Percentiles rank a stretch among this genome's conserved stretches.
phyloP scores from a whole-genome alignment of 2,329 filamentous ascomycete species.

The Fusarium proliferatum region DNA sequence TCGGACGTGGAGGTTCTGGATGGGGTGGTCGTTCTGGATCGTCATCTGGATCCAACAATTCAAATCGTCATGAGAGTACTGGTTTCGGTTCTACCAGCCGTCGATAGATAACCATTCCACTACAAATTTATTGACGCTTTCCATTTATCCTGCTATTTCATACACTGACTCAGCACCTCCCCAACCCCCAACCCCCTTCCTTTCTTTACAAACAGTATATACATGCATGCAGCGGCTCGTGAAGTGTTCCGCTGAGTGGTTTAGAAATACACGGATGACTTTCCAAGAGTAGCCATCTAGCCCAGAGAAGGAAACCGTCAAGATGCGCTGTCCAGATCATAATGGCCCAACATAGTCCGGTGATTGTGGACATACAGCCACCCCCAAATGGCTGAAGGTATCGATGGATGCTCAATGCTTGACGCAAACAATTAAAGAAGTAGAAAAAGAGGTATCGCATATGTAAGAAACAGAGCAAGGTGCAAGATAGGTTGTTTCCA shows the following conservation, averaged over 20 bases:
- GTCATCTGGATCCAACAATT: constrained; percentile 52
- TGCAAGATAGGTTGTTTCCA: constrained; percentile 16
- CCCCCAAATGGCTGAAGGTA: constrained; percentile 24
- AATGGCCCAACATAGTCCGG: constrained; percentile 6
- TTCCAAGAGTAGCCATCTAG: constrained; percentile 46
- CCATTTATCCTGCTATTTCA: constrained; percentile 45
- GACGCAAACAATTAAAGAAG: constrained; percentile 42
- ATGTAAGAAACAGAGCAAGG: constrained; percentile 19
- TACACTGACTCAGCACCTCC: constrained; percentile 29
- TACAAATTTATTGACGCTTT: constrained; percentile 24
- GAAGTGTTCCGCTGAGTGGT: constrained; percentile 16
- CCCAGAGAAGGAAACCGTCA: constrained; percentile 43
- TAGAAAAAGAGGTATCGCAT: constrained; percentile 42
- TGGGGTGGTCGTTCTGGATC: constrained; percentile 46
- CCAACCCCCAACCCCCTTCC: constrained; percentile 12
- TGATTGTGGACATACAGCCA: neutral
- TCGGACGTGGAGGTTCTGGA: constrained; percentile 49
- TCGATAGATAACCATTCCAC: constrained; percentile 51
- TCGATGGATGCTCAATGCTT: constrained; percentile 31
- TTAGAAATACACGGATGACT: constrained; percentile 47
- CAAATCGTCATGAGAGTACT: constrained; percentile 72
- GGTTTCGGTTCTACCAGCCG: constrained; percentile 78
- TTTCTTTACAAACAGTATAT: constrained; percentile 42
- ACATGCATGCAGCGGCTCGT: constrained; percentile 33
- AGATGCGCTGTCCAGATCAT: constrained; percentile 33